Evolutionary conservation across 2,329 filamentous ascomycete species (phyloP), one percentile per base, ranked within the genome.

Genomic region (Zasmidium cellare): DNA sequence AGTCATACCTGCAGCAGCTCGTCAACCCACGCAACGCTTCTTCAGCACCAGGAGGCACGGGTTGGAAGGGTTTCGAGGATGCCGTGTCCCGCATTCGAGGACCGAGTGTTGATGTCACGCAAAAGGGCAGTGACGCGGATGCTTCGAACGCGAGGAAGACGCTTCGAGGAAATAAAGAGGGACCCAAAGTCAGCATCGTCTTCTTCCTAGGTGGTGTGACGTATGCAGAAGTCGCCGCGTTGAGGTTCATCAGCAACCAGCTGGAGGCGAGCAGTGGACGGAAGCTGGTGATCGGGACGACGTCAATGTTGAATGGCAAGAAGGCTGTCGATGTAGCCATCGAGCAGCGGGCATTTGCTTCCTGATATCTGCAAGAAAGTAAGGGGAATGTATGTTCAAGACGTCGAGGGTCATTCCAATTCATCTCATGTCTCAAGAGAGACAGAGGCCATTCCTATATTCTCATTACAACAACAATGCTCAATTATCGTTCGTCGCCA

Each of bases 131-230:
- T 69, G 92, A 97, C 70, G 96, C 94, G 73, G 92, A 92, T 1
- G 87, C 93, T 28, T 92, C 93, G 9, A 62, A 70, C 68, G 93
- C 93, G 16, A 83, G 92, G 56, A 88, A 91, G 59, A 84, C 96
- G 23, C 79, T 99, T 41, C 90, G 91, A 48, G 91, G 92, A 0
- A 86, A 80, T 50, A 84, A 84, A 53, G 70, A 71, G 28, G 71
- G 70, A 2, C 69, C 72, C 48, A 96, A 96, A 79, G 93, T 90
- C 0, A 88, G 96, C 0, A 90, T 97, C 70, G 87, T 99, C n/a
- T 96, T 97, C 66, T 97, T 97, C 75, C 79, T 99, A 18, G 94
- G 94, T n/a, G 96, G 94, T 1, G 90, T 99, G 55, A 97, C 92
- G 0, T 96, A 96, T 71, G 93, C 94, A 0, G 94, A 99, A 76